Percentiles rank a stretch among this genome's conserved stretches.
phyloP scores from a whole-genome alignment of 2,329 filamentous ascomycete species.

The Claviceps spartinae region DNA sequence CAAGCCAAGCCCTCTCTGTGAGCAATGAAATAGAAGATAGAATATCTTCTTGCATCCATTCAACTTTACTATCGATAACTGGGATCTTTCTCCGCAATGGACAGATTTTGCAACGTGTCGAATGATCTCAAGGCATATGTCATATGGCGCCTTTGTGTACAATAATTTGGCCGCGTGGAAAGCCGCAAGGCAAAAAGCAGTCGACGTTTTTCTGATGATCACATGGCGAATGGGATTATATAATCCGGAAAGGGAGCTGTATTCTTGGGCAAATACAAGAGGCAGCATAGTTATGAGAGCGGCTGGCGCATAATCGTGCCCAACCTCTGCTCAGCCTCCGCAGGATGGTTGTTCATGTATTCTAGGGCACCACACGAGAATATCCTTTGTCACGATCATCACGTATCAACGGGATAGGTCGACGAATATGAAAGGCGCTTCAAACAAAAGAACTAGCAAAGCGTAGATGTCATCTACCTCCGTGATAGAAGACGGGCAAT shows the following conservation, averaged over 20 bases:
- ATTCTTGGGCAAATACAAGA: conserved; percentile 6
- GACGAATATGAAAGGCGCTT: background rate
- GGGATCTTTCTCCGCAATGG: background rate
- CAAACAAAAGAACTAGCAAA: too few species aligned
- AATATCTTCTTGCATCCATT: background rate
- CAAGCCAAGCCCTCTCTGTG: conserved; percentile 38
- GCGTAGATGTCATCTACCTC: too few species aligned
- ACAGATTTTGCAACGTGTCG: background rate
- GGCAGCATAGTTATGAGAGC: conserved; percentile 11
- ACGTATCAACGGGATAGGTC: conserved; percentile 3
- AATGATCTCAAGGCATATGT: background rate
- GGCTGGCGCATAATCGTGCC: conserved; percentile 6
- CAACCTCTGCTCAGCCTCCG: conserved; percentile 17
- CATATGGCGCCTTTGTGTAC: conserved; percentile 3
- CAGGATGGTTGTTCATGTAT: conserved; percentile 13
- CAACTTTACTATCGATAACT: background rate
- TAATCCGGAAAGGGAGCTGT: background rate
- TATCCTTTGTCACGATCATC: conserved; percentile 11
- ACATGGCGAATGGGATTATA: background rate
- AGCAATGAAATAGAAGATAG: conserved; percentile 7
- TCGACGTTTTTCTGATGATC: background rate
- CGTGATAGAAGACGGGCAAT: too few species aligned
- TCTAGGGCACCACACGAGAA: conserved; percentile 13
- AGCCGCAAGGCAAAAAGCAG: background rate
- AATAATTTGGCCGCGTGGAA: conserved; percentile 1